Conservation (phyloP, 495 filamentous ascomycete species). For the Penicillium soppii region DNA sequence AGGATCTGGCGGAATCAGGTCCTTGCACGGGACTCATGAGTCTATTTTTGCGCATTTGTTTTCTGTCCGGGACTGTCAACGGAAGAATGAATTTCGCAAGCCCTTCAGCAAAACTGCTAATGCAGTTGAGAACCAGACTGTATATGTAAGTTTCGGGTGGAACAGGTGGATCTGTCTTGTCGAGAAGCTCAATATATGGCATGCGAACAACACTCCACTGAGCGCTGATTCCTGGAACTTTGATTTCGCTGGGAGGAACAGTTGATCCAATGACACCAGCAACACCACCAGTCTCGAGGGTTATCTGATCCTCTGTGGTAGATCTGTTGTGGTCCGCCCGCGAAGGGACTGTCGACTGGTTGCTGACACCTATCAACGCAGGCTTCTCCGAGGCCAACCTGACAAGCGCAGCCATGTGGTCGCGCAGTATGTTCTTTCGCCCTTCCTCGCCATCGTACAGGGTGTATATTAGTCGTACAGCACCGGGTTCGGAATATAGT, state of each 20-base stretch:
- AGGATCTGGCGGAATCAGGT: constrained; percentile 37
- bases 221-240: constrained; percentile 72
- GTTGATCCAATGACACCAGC: constrained; percentile 82
- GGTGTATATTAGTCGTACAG: constrained; percentile 77
- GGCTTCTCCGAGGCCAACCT: constrained; percentile 89
- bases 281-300: constrained; percentile 83
- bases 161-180: constrained; percentile 80
- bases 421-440: constrained; percentile 73
- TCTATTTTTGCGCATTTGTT: constrained; percentile 53
- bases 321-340: constrained; percentile 41
- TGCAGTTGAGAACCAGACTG: constrained; percentile 81
- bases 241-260: constrained; percentile 62
- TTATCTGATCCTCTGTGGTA: constrained; percentile 70
- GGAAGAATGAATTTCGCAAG: constrained; percentile 91
- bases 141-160: constrained; percentile 95
- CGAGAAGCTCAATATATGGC: constrained; percentile 89
- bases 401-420: constrained; percentile 80
- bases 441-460: constrained; percentile 73
- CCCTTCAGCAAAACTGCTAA: constrained; percentile 84
- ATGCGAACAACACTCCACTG: constrained; percentile 89
- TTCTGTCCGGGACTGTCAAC: constrained; percentile 68
- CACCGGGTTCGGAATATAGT: constrained; percentile 73
- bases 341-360: constrained; percentile 77
- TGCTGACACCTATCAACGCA: constrained; percentile 77
- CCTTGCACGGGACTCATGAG: constrained; percentile 33